These are phyloP conservation scores for Podospora conica DNA, from an alignment of 495 filamentous ascomycete species.

Conservation along the genomic window DNA sequence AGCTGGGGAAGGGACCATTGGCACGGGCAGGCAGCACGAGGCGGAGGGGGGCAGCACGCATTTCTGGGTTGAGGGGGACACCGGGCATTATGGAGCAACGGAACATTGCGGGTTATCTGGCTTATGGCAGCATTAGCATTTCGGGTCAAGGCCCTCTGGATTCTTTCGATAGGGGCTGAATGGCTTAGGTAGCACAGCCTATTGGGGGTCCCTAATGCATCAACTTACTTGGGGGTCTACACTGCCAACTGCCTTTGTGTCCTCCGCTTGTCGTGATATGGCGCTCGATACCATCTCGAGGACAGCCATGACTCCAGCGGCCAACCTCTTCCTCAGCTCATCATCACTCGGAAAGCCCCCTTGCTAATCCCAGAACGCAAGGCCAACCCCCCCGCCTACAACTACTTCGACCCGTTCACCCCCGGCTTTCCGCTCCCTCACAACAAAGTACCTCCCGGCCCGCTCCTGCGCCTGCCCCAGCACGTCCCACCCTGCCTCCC, in stretches of 20 bases:
- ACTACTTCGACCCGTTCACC: not conserved
- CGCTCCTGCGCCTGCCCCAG: constrained; percentile 59
- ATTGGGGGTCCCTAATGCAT: not conserved
- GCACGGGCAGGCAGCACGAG: not conserved
- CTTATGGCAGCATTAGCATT: not conserved
- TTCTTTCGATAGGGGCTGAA: constrained; percentile 9
- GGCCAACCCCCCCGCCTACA: not conserved
- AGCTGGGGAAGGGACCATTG: not conserved
- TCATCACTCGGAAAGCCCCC: no score
- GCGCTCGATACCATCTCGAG: not conserved
- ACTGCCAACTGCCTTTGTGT: not conserved
- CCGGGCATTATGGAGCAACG: not conserved
- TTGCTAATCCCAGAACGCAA: not conserved
- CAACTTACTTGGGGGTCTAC: not conserved
- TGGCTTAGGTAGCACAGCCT: not conserved
- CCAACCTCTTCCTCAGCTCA: not conserved
- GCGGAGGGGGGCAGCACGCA: not conserved
- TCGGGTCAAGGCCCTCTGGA: not conserved
- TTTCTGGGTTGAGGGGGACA: not conserved
- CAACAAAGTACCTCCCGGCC: constrained; percentile 71
- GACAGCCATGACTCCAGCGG: not conserved
- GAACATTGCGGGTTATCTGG: not conserved
- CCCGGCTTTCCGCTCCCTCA: constrained; percentile 50
- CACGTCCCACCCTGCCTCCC: constrained; percentile 58
- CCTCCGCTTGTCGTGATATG: not conserved